phyloP scores from a whole-genome alignment of 2,329 filamentous ascomycete species.

The Nectriaceae sp. region DNA sequence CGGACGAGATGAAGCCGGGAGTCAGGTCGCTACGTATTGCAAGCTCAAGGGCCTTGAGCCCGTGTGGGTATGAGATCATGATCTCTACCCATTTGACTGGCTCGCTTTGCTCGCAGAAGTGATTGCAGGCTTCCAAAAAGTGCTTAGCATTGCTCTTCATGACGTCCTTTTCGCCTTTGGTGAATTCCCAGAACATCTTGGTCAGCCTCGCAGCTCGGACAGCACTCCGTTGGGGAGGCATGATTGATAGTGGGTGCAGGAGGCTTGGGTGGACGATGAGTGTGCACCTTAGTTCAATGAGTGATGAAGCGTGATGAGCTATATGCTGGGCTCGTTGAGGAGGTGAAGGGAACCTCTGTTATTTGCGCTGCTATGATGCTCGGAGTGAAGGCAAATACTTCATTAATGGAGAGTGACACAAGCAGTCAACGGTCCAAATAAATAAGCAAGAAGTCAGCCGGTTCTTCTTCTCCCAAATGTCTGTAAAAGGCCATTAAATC shows the following conservation, averaged over 20 bases:
- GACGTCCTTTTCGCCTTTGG: conserved; percentile 19
- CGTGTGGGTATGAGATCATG: conserved; percentile 23
- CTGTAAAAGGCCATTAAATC: too few relatives aligned
- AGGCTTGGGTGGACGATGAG: too few relatives aligned
- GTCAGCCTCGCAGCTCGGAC: conserved; percentile 17
- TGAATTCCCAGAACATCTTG: conserved; percentile 16
- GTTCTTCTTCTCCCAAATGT: too few relatives aligned
- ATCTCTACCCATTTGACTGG: conserved; percentile 30
- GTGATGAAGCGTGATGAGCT: too few relatives aligned
- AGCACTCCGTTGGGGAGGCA: conserved; percentile 7
- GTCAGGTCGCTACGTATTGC: conserved; percentile 28
- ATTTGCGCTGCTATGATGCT: too few relatives aligned
- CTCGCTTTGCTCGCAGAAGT: conserved; percentile 10
- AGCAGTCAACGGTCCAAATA: too few relatives aligned
- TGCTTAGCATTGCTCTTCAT: conserved; percentile 21
- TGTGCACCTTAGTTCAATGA: too few relatives aligned
- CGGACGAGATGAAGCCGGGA: conserved; percentile 30
- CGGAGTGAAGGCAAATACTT: too few relatives aligned
- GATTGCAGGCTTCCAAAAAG: conserved; percentile 27
- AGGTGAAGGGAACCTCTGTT: too few relatives aligned
- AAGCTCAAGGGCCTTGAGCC: conserved; percentile 22
- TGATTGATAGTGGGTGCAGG: not conserved
- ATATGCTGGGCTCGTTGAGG: too few relatives aligned
- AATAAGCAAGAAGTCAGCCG: too few relatives aligned
- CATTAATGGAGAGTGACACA: too few relatives aligned